phyloP scores from a whole-genome alignment of 306 rosid genomes.

The Arachis stenosperma region DNA sequence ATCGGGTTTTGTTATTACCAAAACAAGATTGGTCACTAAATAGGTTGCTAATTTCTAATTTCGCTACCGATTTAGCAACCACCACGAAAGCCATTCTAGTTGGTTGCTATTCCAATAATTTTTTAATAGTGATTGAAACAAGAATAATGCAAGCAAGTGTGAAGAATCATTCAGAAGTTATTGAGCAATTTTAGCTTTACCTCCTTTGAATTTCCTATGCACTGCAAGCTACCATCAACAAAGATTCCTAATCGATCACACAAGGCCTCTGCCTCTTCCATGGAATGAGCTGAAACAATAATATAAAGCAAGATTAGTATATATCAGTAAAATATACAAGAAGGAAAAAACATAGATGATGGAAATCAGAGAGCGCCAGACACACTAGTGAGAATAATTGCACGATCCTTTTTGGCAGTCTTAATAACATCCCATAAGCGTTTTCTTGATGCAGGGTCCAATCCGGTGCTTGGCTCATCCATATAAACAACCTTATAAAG shows the following conservation, averaged over 20 bases:
- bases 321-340: not conserved
- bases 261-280: constrained; percentile 92
- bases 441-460: constrained; percentile 90
- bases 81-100: too few species aligned
- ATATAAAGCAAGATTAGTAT: constrained; percentile 29
- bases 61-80: too few species aligned
- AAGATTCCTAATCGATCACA: constrained; percentile 88
- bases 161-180: too few species aligned
- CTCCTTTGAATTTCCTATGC: constrained; percentile 91
- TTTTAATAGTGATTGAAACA: too few species aligned
- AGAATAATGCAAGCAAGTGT: too few species aligned
- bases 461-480: constrained; percentile 94
- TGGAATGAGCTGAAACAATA: constrained; percentile 79
- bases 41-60: too few species aligned
- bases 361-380: constrained; percentile 32
- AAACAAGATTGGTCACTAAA: too few species aligned
- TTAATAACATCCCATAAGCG: constrained; percentile 78
- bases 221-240: constrained; percentile 82
- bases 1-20: too few species aligned
- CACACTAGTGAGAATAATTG: constrained; percentile 85
- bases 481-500: constrained; percentile 78
- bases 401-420: constrained; percentile 76
- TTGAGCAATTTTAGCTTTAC: constrained; percentile 38
- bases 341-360: not conserved
- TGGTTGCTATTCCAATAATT: too few species aligned